phyloP scores from a whole-genome alignment of 257 asterid species.

The Solanum pimpinellifolium region DNA sequence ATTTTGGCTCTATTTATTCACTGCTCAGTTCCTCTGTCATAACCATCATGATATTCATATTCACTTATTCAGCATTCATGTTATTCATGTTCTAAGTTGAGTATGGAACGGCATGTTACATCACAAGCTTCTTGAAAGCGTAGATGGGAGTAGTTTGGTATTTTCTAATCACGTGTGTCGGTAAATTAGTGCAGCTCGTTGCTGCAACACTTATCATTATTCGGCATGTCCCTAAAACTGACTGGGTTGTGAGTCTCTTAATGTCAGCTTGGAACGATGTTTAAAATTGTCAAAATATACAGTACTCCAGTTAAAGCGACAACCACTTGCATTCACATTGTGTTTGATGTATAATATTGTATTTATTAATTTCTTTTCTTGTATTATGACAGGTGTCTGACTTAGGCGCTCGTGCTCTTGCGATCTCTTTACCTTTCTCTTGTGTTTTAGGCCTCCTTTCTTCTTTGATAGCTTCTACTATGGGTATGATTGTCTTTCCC shows the following conservation, averaged over 20 bases:
- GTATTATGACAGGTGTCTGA: slow-evolving; percentile 51
- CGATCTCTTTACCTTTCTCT: slow-evolving; percentile 88
- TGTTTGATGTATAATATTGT: not conserved
- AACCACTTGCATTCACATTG: not conserved
- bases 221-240: not conserved
- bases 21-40: not conserved
- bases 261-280: not conserved
- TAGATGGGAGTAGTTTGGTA: not conserved
- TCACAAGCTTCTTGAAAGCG: not conserved
- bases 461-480: slow-evolving; percentile 87
- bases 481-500: slow-evolving; percentile 43
- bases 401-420: slow-evolving; percentile 88
- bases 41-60: not conserved
- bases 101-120: not conserved
- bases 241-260: not conserved
- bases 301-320: not conserved
- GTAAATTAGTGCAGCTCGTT: not conserved
- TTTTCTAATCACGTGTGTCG: not conserved
- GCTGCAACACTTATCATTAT: not conserved
- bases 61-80: not conserved
- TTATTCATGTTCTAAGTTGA: not conserved
- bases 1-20: not conserved
- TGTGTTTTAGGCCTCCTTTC: slow-evolving; percentile 84
- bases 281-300: not conserved
- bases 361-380: slow-evolving; percentile 2